Conservation (phyloP, 2,329 filamentous ascomycete species). For the Dothidotthia symphoricarpi region DNA sequence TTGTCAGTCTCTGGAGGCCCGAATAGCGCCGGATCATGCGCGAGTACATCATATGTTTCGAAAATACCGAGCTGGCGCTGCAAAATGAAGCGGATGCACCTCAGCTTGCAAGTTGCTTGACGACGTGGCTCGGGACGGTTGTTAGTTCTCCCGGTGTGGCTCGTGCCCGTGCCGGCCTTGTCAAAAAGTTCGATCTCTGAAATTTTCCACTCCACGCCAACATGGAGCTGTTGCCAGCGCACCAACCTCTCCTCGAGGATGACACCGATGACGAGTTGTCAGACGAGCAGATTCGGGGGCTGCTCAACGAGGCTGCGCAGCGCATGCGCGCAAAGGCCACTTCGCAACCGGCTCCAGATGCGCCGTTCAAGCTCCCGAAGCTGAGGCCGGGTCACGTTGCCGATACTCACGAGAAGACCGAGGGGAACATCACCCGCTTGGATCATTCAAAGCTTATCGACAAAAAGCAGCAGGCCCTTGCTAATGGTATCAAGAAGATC, state of each 20-base stretch:
- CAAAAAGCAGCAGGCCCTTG: constrained; percentile 48
- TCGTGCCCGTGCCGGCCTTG: constrained; percentile 11
- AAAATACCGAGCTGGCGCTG: constrained; percentile 2
- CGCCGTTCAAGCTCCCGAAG: constrained; percentile 51
- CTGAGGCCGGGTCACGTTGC: constrained; percentile 50
- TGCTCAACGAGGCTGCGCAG: constrained; percentile 63
- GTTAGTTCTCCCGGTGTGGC: constrained; percentile 20
- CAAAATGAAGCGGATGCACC: constrained; percentile 24
- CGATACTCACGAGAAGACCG: constrained; percentile 55
- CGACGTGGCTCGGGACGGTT: constrained; percentile 5
- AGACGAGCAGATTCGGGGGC: constrained; percentile 62
- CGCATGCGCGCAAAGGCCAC: constrained; percentile 52
- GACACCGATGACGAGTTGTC: constrained; percentile 52
- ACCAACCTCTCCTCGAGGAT: constrained; percentile 33
- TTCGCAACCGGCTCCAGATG: constrained; percentile 22
- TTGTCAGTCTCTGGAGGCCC: constrained; percentile 23
- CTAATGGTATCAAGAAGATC: constrained; percentile 53
- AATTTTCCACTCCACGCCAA: constrained; percentile 31
- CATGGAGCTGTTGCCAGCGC: constrained; percentile 39
- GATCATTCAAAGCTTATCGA: constrained; percentile 54
- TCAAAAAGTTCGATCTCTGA: constrained; percentile 26
- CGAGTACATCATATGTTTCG: constrained; percentile 22
- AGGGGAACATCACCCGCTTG: constrained; percentile 53
- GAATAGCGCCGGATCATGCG: constrained; percentile 21
- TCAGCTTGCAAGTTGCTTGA: constrained; percentile 12